Conservation (phyloP, 345 rosid species). For the Geranium rotundifolium region DNA sequence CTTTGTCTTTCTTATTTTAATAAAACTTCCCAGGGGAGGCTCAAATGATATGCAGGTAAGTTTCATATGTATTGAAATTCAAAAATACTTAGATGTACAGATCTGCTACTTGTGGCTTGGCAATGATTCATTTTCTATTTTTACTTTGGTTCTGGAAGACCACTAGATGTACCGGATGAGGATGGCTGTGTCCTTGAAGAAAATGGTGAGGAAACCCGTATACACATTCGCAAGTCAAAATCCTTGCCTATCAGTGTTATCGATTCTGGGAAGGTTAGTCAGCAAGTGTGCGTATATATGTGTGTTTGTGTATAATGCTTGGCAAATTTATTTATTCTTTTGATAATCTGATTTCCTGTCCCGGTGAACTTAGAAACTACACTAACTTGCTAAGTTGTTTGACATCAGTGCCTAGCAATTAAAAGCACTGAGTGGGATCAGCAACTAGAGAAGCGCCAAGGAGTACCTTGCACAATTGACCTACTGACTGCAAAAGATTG, state of each 20-base stretch:
- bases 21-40: constrained; percentile 40
- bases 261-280: constrained; percentile 51
- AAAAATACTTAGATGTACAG: not conserved
- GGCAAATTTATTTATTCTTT: no score
- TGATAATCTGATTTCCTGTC: not conserved
- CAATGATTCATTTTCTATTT: not conserved
- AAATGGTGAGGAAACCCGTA: constrained; percentile 17
- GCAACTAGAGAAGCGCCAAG: constrained; percentile 31
- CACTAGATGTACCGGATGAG: constrained; percentile 23
- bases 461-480: constrained; percentile 48
- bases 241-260: constrained; percentile 46
- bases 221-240: constrained; percentile 32
- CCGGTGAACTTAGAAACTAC: not conserved
- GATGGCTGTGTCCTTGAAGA: constrained; percentile 31
- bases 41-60: constrained; percentile 64
- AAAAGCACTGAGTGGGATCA: constrained; percentile 33
- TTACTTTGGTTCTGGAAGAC: constrained; percentile 31
- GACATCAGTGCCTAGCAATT: constrained; percentile 31
- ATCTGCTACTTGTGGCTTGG: not conserved
- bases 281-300: not conserved
- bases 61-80: not conserved
- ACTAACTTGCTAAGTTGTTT: constrained; percentile 4
- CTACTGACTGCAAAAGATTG: constrained; percentile 39
- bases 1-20: constrained; percentile 6
- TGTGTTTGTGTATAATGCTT: no score